phyloP scores from a whole-genome alignment of 805 yeast genomes.

The Candida arabinofermentans region DNA sequence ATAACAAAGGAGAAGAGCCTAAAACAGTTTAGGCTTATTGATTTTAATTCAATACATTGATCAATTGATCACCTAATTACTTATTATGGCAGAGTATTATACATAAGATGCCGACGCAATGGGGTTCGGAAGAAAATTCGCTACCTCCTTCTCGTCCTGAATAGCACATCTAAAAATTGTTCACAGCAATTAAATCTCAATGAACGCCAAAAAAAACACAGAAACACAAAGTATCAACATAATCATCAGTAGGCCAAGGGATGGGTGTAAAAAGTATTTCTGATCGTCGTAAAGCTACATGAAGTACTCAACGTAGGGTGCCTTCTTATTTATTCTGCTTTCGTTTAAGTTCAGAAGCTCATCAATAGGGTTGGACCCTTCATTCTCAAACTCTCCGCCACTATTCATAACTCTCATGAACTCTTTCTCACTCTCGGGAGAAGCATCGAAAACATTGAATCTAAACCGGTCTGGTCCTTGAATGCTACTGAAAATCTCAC shows the following conservation, averaged over 20 bases:
- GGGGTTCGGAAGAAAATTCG: no score
- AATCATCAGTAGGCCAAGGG: neutral
- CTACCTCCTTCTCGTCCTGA: no score
- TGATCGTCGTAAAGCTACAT: conserved; percentile 21
- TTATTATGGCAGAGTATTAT: no score
- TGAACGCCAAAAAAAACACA: no score
- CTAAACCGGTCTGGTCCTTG: conserved; percentile 56
- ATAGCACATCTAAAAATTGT: no score
- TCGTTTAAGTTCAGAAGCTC: conserved; percentile 14
- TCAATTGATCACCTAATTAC: no score
- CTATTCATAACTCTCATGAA: conserved; percentile 40
- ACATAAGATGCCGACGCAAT: no score
- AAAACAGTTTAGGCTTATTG: no score
- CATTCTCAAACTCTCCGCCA: conserved; percentile 14
- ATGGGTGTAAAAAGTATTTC: conserved; percentile 1
- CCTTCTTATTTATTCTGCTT: conserved; percentile 27
- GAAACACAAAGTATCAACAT: neutral
- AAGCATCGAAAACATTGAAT: conserved; percentile 94
- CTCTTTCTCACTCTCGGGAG: conserved; percentile 83
- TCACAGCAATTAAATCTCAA: no score
- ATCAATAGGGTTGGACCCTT: conserved; percentile 7
- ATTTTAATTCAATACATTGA: no score
- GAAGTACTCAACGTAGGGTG: conserved; percentile 39
- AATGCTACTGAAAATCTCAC: conserved; percentile 63
- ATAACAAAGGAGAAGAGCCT: no score